Percentiles rank a stretch among this genome's conserved stretches.
Conservation (phyloP, 805 yeast species). For the Ogataea ramenticola region DNA sequence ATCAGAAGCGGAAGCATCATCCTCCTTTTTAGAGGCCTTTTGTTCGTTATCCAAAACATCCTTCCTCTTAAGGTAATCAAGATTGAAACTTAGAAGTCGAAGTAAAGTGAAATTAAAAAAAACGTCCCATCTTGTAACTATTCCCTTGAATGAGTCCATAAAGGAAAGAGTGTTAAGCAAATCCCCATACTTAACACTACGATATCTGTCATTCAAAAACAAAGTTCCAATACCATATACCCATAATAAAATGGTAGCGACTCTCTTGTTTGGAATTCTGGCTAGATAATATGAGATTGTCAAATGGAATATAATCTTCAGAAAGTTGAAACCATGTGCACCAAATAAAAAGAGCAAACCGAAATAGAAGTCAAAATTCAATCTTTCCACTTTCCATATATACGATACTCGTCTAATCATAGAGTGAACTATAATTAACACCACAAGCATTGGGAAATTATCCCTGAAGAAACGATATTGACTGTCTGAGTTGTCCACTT, state of each 20-base stretch:
- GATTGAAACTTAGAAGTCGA: slow-evolving; percentile 73
- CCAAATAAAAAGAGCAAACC: slow-evolving; percentile 62
- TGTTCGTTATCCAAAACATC: slow-evolving; percentile 2
- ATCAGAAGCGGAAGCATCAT: background rate
- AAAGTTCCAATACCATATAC: slow-evolving; percentile 69
- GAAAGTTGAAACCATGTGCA: slow-evolving; percentile 72
- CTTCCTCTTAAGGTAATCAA: slow-evolving; percentile 57
- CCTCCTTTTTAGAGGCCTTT: slow-evolving; percentile 1
- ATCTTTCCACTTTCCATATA: slow-evolving; percentile 28
- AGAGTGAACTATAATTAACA: slow-evolving; percentile 48
- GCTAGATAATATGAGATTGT: slow-evolving; percentile 45
- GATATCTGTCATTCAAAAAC: slow-evolving; percentile 66
- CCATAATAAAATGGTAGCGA: slow-evolving; percentile 55
- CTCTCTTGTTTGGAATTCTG: slow-evolving; percentile 25
- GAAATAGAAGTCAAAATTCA: slow-evolving; percentile 64
- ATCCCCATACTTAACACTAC: slow-evolving; percentile 44
- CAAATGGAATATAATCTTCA: slow-evolving; percentile 57
- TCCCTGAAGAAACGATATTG: slow-evolving; percentile 87
- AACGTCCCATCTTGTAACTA: slow-evolving; percentile 92
- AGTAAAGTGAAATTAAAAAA: slow-evolving; percentile 85
- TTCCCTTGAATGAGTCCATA: slow-evolving; percentile 66
- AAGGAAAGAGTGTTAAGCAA: slow-evolving; percentile 34
- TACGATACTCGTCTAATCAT: slow-evolving; percentile 35
- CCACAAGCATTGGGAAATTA: slow-evolving; percentile 59
- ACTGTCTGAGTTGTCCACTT: slow-evolving; percentile 86